These are phyloP conservation scores for Coleophoma crateriformis DNA, from an alignment of 2,329 filamentous ascomycete genomes.

Conservation along the genomic window DNA sequence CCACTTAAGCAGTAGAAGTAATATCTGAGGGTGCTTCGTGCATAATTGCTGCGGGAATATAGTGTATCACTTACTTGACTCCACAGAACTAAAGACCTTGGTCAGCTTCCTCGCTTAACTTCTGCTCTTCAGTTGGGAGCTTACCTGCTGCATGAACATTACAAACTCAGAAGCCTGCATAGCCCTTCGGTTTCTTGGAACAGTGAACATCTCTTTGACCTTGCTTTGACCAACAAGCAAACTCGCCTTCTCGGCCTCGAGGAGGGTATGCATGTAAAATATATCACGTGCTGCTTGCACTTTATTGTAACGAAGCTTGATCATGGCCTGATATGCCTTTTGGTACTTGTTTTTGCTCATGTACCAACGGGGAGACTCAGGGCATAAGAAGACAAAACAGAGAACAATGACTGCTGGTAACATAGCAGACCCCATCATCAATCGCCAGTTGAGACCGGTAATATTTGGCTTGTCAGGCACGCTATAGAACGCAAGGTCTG, in stretches of 20 bases:
- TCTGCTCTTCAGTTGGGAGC: background rate
- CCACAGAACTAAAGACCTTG: conserved; percentile 33
- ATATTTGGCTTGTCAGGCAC: conserved; percentile 46
- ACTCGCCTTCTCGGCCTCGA: conserved; percentile 49
- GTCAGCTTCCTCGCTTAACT: background rate
- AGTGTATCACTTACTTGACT: conserved; percentile 30
- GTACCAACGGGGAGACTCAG: conserved; percentile 46
- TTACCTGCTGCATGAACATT: conserved; percentile 62
- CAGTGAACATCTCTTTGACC: conserved; percentile 50
- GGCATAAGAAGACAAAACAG: conserved; percentile 33
- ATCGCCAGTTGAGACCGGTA: conserved; percentile 57
- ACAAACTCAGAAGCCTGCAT: conserved; percentile 55
- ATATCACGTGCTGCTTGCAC: conserved; percentile 50
- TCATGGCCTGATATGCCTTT: conserved; percentile 42
- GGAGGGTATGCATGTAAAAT: conserved; percentile 50
- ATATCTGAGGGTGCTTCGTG: too few relatives aligned
- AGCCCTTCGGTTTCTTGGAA: conserved; percentile 57
- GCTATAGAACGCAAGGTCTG: conserved; percentile 55
- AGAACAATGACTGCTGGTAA: conserved; percentile 53
- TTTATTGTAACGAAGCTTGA: conserved; percentile 41
- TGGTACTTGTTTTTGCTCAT: conserved; percentile 39
- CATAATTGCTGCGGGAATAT: too few relatives aligned
- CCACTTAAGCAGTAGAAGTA: too few relatives aligned
- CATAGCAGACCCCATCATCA: conserved; percentile 64
- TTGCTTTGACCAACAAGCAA: conserved; percentile 43